A percentile compares a stretch with the other conserved stretches of the same genome.
phyloP scores from a whole-genome alignment of 352 stramenopile genomes.

The Globisporangium apiculatum region DNA sequence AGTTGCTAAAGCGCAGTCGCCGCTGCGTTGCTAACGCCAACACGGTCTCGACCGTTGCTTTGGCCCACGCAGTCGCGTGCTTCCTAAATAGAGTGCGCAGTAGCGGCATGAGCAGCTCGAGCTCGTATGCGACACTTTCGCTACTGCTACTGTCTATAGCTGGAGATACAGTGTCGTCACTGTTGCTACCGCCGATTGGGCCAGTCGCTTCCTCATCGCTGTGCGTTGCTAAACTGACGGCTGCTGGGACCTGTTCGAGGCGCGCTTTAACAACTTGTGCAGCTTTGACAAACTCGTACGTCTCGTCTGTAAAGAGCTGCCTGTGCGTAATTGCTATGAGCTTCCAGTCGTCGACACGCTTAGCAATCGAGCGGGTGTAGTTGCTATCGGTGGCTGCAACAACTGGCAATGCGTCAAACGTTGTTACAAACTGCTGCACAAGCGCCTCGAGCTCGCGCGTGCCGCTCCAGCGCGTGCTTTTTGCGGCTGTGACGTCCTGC shows the following conservation, averaged over 20 bases:
- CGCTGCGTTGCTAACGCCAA: constrained; percentile 43
- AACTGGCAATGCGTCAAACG: constrained; percentile 22
- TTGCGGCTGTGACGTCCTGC: constrained; percentile 33
- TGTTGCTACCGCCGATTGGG: neutral
- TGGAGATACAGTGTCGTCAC: constrained; percentile 4
- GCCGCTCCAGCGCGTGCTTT: constrained; percentile 34
- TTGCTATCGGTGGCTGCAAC: too few species aligned
- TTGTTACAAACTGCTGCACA: constrained; percentile 29
- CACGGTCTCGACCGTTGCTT: constrained; percentile 50
- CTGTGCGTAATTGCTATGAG: constrained; percentile 50
- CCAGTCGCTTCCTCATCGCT: too few species aligned
- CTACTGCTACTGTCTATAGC: constrained; percentile 4
- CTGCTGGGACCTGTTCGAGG: constrained; percentile 25
- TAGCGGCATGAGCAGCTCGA: constrained; percentile 45
- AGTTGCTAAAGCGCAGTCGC: constrained; percentile 42
- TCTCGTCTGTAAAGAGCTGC: constrained; percentile 76
- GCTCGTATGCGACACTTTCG: constrained; percentile 3
- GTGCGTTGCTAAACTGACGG: too few species aligned
- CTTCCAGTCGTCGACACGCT: constrained; percentile 36
- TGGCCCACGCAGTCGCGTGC: constrained; percentile 45
- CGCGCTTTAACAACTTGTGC: constrained; percentile 51
- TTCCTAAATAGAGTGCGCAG: constrained; percentile 56
- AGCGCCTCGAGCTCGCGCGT: constrained; percentile 49
- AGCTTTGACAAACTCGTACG: constrained; percentile 71
- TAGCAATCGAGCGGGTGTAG: neutral